Conservation (phyloP, 352 stramenopile genomes). For the Thraustotheca clavata region DNA sequence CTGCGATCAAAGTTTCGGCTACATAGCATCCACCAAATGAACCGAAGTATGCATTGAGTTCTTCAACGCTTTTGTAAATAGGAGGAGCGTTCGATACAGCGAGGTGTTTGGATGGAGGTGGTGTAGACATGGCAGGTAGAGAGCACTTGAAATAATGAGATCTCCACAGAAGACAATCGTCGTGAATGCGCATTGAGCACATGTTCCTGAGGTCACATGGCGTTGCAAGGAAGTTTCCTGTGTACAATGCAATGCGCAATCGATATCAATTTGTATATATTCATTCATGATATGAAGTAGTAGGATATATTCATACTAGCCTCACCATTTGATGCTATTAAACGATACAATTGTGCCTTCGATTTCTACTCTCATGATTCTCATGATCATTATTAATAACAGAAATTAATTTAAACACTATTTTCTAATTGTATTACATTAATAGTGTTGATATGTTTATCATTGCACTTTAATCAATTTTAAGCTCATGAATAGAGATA, state of each 20-base stretch:
- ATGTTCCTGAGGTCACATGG: background rate
- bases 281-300: no score
- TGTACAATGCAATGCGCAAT: background rate
- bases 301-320: no score
- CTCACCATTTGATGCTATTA: no score
- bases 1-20: constrained; percentile 95
- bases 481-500: no score
- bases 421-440: no score
- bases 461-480: no score
- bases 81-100: constrained; percentile 68
- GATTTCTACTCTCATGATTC: no score
- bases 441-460: no score
- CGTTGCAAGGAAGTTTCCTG: background rate
- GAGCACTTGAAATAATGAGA: background rate
- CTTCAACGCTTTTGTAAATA: constrained; percentile 45
- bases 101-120: constrained; percentile 30
- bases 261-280: no score
- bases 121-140: background rate
- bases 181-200: background rate
- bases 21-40: constrained; percentile 97
- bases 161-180: background rate
- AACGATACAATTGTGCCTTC: no score
- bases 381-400: no score
- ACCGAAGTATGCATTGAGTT: constrained; percentile 83
- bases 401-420: no score